Evolutionary conservation across 176 grass and related monocot species (phyloP), one percentile per base, ranked within the genome.

Genomic region (Bothriochloa decipiens): DNA sequence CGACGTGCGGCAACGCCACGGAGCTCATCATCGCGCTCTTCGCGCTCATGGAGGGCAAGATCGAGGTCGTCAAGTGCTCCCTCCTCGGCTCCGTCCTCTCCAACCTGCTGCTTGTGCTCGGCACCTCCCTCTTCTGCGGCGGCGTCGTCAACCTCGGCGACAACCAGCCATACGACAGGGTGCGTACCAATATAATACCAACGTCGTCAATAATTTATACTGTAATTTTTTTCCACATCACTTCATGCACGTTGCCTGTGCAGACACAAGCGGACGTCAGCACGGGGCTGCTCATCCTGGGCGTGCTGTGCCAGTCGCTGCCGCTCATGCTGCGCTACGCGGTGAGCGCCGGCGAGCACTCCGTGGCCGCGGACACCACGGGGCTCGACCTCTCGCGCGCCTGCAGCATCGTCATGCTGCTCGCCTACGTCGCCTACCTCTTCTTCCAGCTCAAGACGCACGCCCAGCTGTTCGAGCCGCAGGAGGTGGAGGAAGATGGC

Each of bases 401-500:
- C 26, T 94, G 91, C 88, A 91, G 96, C 84, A 77, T 96, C 61
- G 53, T 94, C 83, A 96, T 99, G 96, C 92, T 99, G 26, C 43
- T 92, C 12, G 90, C 91, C 61, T 99, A 99, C 68, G 88, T 86
- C 15, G 88, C 88, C 12, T 95, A 96, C 83, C 93, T 99, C 61
- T 94, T 99, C 72, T 99, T 99, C 88, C 96, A 99, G 84, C 88
- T 99, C 46, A 99, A 94, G 91, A 96, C 96, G 50, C 91, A 99
- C 77, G 65, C 87, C 71, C 93, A 92, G 89, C 83, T 96, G 33
- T 99, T 99, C 46, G 91, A 99, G 32, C 74, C 89, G 26, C 87
- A 90, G 84, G 87, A 93, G 58, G 72, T 75, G 20, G 93, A 78
- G 13, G 89, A 87, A 5, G 86, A 57, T 1, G 70, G 84, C 10